A percentile compares a stretch with the other conserved stretches of the same genome.
These are phyloP conservation scores for Coemansia sp. DNA, from an alignment of 192 early-diverging fungal genomes.

Conservation along the genomic window DNA sequence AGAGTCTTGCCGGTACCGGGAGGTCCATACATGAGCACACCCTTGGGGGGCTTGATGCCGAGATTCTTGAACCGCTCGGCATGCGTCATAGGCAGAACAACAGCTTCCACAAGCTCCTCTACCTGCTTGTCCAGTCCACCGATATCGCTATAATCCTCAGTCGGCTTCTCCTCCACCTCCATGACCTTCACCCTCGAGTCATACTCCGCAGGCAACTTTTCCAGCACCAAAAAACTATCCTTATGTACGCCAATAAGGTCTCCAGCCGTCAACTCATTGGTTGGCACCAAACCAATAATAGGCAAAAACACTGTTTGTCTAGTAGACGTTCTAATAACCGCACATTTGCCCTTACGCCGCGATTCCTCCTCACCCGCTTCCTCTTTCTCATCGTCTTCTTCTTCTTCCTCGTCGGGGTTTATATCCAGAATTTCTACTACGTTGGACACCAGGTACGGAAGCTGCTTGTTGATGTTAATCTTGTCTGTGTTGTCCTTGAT, in stretches of 20 bases:
- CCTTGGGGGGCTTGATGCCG: slow-evolving; percentile 86
- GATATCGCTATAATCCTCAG: slow-evolving; percentile 94
- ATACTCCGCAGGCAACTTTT: slow-evolving; percentile 96
- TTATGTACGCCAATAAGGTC: slow-evolving; percentile 99
- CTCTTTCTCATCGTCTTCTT: slow-evolving; percentile 95
- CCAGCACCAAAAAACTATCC: slow-evolving; percentile 93
- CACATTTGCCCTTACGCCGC: slow-evolving; percentile 93
- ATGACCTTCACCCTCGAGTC: slow-evolving; percentile 98
- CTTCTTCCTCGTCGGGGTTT: slow-evolving; percentile 83
- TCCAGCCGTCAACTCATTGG: slow-evolving; percentile 84
- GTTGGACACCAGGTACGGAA: slow-evolving; percentile 95
- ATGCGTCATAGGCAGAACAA: slow-evolving; percentile 86
- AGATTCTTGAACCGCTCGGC: slow-evolving; percentile 83
- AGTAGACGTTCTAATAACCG: slow-evolving; percentile 94
- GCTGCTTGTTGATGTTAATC: slow-evolving; percentile 96
- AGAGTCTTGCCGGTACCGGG: slow-evolving; percentile 90
- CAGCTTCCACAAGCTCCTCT: slow-evolving; percentile 82
- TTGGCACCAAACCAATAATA: slow-evolving; percentile 93
- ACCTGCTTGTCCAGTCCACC: slow-evolving; percentile 90
- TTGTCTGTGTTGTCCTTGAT: slow-evolving; percentile 99
- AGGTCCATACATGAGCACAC: slow-evolving; percentile 80
- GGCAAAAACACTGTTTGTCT: slow-evolving; percentile 97
- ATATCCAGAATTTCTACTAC: slow-evolving; percentile 96
- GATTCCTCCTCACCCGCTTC: slow-evolving; percentile 91
- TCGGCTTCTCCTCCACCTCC: slow-evolving; percentile 99